Evolutionary conservation across 805 yeast genomes (phyloP), one percentile per base, ranked within the genome.

Genomic region (Myxozyma mucilagina): DNA sequence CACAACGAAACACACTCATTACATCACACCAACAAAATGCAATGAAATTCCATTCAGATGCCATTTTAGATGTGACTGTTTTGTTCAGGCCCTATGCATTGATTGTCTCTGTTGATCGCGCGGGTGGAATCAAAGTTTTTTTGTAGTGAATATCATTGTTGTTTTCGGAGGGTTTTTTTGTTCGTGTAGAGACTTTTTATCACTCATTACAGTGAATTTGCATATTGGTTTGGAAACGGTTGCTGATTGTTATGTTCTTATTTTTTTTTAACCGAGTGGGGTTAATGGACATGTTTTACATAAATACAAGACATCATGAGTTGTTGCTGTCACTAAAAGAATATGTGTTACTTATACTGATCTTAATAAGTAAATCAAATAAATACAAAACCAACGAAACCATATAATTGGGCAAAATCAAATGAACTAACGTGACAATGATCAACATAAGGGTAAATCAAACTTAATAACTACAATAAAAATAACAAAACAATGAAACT

Each of bases 21-120:
- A 71, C 80, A 1, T 72, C 71, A 8, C 82, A 78, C 51, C 86
- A 82, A 58, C 76, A 74, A 35, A 79, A 75, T 34, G 54, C 76
- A 18, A 74, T 79, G 51, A 74, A 76, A 53, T 76, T 75, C 47
- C 87, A 84, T 60, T 79, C 76, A 42, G 89, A 86, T 58, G 66
- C 75, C 1, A 78, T 87, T 41, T 78, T 78, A 1, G 86, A 76
- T 43, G 73, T 86, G 3, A 79, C 78, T 0, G 68, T 81, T 16
- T 71, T 84, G 14, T 64, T 74, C 14, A 69, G 72, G 9, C 90
- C 90, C 0, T 81, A 79, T 60, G 83, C 81, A 44, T 80, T 88
- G 84, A 71, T 88, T 1, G 74, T 89, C 2, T 78, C 87, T 1
- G 90, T 76, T 1, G 96, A 89, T 66, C 75, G 90, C 58, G 79